Percentiles rank a stretch among this genome's conserved stretches.
These are phyloP conservation scores for Daldinia concentrica DNA, from an alignment of 495 filamentous ascomycete species.

Conservation along the genomic window DNA sequence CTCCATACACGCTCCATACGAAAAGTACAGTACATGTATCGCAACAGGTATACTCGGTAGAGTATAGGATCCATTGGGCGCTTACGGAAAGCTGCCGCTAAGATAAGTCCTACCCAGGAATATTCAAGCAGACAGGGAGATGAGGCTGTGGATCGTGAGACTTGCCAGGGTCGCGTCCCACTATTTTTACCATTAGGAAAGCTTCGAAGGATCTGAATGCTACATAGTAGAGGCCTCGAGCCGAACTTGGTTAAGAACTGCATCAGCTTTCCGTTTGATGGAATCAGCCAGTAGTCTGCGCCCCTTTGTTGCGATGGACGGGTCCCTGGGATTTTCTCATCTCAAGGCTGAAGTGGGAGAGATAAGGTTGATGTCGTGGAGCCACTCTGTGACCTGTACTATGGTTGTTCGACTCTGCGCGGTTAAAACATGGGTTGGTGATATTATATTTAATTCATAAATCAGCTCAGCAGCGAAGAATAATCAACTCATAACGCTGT, in stretches of 20 bases:
- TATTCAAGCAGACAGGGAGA: conserved; percentile 11
- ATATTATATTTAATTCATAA: not conserved
- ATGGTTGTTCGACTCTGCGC: not conserved
- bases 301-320: not conserved
- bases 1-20: conserved; percentile 14
- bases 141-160: conserved; percentile 38
- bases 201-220: conserved; percentile 25
- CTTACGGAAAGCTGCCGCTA: conserved; percentile 27
- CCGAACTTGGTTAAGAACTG: conserved; percentile 27
- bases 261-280: conserved; percentile 30
- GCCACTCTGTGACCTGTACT: not conserved
- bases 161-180: conserved; percentile 7
- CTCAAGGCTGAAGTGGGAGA: not conserved
- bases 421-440: not conserved
- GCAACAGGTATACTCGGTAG: conserved; percentile 2
- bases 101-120: conserved; percentile 10
- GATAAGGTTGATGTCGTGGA: not conserved
- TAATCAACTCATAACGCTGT: not conserved
- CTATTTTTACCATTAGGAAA: not conserved
- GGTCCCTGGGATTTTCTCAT: not conserved
- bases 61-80: conserved; percentile 22
- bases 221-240: conserved; percentile 8
- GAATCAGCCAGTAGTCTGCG: conserved; percentile 10
- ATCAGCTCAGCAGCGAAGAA: not conserved
- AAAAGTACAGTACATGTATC: conserved; percentile 29